Evolutionary conservation across 2,329 filamentous ascomycete species (phyloP).

Genomic region (Talaromyces sp.): DNA sequence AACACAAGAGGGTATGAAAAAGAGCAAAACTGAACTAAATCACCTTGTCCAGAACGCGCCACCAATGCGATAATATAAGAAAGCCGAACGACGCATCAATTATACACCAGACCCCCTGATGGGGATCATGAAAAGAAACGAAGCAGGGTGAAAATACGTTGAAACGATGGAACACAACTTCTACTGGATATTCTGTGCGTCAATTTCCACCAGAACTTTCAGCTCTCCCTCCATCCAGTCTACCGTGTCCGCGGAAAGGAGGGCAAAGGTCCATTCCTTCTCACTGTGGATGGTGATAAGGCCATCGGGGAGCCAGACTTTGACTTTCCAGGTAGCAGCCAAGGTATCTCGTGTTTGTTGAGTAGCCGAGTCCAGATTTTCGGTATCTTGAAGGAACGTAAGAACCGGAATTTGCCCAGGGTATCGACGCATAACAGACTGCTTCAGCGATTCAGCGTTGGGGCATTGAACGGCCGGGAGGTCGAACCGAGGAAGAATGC

Average conservation of each 20-base stretch:
- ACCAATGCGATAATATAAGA: background rate
- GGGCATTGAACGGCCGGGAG: constrained; percentile 39
- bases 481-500: constrained; percentile 42
- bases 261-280: constrained; percentile 48
- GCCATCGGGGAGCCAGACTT: constrained; percentile 47
- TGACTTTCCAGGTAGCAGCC: constrained; percentile 36
- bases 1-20: constrained; percentile 7
- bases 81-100: background rate
- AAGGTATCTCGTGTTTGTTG: constrained; percentile 18
- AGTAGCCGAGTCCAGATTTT: constrained; percentile 18
- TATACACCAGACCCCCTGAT: background rate
- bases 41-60: background rate
- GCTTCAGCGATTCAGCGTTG: constrained; percentile 36
- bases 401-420: constrained; percentile 33
- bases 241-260: constrained; percentile 45
- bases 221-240: constrained; percentile 53
- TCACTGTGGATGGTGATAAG: constrained; percentile 42
- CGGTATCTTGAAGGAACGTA: constrained; percentile 13
- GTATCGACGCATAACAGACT: constrained; percentile 36
- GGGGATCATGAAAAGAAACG: background rate
- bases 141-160: background rate
- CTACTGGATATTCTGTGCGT: constrained; percentile 14
- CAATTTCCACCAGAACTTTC: constrained; percentile 45
- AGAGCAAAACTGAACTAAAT: background rate
- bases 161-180: constrained; percentile 2